These are phyloP conservation scores for Fusarium sp. DNA, from an alignment of 2,329 filamentous ascomycete species.

Conservation along the genomic window DNA sequence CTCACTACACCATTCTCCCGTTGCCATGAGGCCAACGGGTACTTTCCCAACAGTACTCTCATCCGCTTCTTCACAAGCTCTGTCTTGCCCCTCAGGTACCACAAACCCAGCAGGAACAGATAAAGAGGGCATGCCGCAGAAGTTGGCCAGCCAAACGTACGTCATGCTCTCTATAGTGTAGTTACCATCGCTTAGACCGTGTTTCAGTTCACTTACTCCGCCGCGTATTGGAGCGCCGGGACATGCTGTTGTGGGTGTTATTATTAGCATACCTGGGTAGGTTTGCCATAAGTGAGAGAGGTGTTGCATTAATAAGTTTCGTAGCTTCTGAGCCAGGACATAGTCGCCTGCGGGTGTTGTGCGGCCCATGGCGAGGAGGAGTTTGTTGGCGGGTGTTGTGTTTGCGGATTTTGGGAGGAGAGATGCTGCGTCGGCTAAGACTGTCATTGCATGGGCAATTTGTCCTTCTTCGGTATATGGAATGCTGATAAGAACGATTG, in stretches of 20 bases:
- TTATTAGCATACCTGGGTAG: conserved; percentile 76
- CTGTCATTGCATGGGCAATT: conserved; percentile 79
- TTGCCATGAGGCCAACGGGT: conserved; percentile 67
- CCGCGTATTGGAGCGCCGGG: conserved; percentile 59
- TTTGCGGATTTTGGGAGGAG: conserved; percentile 60
- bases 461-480: conserved; percentile 73
- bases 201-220: conserved; percentile 50
- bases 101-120: conserved; percentile 60
- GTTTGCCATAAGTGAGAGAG: conserved; percentile 73
- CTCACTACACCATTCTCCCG: conserved; percentile 67
- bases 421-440: conserved; percentile 71
- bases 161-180: conserved; percentile 61
- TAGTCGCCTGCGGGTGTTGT: conserved; percentile 76
- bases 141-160: conserved; percentile 65
- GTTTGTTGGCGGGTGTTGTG: conserved; percentile 71
- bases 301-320: conserved; percentile 77
- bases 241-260: conserved; percentile 74
- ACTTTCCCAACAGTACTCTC: conserved; percentile 55
- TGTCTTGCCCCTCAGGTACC: conserved; percentile 50
- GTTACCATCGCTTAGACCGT: conserved; percentile 61
- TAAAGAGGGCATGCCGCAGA: conserved; percentile 60
- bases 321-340: conserved; percentile 76
- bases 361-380: conserved; percentile 74
- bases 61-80: conserved; percentile 49
- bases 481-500: conserved; percentile 66